Evolutionary conservation across 495 filamentous ascomycete genomes (phyloP).

Genomic region (Xylaria intraflava): DNA sequence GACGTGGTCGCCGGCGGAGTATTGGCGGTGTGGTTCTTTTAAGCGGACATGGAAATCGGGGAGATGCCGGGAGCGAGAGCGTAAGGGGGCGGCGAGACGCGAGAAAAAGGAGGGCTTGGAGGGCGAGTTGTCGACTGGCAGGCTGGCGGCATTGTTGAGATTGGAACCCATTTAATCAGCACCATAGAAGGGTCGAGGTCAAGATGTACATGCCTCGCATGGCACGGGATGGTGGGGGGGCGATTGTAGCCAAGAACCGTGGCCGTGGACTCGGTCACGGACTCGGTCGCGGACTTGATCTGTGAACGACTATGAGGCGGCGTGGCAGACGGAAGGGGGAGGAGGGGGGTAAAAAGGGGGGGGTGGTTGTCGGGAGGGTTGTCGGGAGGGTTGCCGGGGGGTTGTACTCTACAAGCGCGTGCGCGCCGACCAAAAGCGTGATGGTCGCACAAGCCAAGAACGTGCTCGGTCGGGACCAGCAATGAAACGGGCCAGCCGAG

Average conservation of each 20-base stretch:
- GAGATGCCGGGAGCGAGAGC: conserved; percentile 59
- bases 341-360: too few relatives aligned
- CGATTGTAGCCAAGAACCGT: neutral
- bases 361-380: too few relatives aligned
- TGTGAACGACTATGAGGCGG: neutral
- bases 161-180: conserved; percentile 32
- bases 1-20: conserved; percentile 58
- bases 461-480: neutral
- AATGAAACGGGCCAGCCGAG: conserved; percentile 6
- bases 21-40: conserved; percentile 86
- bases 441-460: neutral
- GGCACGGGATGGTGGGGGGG: conserved; percentile 20
- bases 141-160: conserved; percentile 22
- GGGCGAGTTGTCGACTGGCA: conserved; percentile 28
- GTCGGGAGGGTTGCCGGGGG: too few relatives aligned
- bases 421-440: conserved; percentile 2
- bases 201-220: conserved; percentile 25
- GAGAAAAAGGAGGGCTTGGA: conserved; percentile 39
- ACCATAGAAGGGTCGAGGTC: conserved; percentile 6
- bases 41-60: conserved; percentile 73
- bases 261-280: neutral
- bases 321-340: neutral
- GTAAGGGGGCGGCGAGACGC: conserved; percentile 50
- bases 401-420: neutral
- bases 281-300: neutral